phyloP scores from a whole-genome alignment of 116 monocot genomes.

The Phalaenopsis hybrid region DNA sequence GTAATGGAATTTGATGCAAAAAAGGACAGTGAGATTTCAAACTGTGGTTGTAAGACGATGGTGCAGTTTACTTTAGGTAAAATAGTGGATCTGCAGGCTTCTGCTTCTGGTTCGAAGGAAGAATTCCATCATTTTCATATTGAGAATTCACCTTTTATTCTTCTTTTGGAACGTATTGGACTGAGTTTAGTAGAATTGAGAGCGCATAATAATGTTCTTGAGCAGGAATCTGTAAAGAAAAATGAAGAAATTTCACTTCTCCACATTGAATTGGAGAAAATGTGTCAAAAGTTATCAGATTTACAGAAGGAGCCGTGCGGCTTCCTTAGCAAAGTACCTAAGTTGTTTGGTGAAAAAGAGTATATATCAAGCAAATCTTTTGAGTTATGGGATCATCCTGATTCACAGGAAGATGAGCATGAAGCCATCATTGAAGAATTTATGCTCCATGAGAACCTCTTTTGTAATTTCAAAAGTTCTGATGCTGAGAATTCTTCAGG shows the following conservation, averaged over 20 bases:
- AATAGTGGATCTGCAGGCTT: constrained; percentile 32
- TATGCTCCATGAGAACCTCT: constrained; percentile 18
- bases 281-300: constrained; percentile 26
- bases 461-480: constrained; percentile 12
- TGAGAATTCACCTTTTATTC: constrained; percentile 38
- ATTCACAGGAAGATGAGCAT: constrained; percentile 13
- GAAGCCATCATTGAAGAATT: constrained; percentile 15
- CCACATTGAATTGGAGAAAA: constrained; percentile 31
- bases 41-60: constrained; percentile 21
- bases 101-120: constrained; percentile 29
- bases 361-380: constrained; percentile 8
- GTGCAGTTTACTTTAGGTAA: constrained; percentile 23
- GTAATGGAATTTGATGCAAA: constrained; percentile 17
- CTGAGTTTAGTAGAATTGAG: constrained; percentile 29
- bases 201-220: constrained; percentile 35
- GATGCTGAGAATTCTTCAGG: constrained; percentile 20
- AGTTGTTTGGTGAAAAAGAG: constrained; percentile 8
- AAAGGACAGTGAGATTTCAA: constrained; percentile 6
- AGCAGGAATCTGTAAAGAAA: constrained; percentile 28
- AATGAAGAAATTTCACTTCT: constrained; percentile 30
- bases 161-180: constrained; percentile 43
- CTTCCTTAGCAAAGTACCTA: constrained; percentile 3
- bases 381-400: constrained; percentile 10
- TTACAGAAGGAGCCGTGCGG: constrained; percentile 12
- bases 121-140: constrained; percentile 29